These are phyloP conservation scores for Gaertneriomyces sp. DNA, from an alignment of 192 early-diverging fungal species.

Conservation along the genomic window DNA sequence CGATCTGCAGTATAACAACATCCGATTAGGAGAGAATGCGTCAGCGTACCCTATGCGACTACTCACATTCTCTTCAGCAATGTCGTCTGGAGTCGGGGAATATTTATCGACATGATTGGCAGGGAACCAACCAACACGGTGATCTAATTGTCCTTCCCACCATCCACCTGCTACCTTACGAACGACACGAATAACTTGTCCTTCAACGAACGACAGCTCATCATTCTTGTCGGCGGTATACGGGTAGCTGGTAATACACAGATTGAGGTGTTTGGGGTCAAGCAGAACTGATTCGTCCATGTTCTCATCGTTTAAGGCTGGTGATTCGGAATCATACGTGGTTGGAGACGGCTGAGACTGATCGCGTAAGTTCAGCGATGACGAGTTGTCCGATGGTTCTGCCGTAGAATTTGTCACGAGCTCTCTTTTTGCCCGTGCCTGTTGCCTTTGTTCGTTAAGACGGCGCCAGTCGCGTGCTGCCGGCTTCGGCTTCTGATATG, in stretches of 20 bases:
- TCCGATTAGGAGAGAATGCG: not conserved
- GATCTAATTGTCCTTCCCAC: constrained; percentile 35
- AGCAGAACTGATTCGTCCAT: constrained; percentile 21
- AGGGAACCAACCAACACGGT: constrained; percentile 38
- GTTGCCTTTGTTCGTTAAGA: too few relatives aligned
- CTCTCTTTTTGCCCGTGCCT: too few relatives aligned
- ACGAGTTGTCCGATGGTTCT: too few relatives aligned
- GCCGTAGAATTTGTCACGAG: too few relatives aligned
- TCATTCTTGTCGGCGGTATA: constrained; percentile 38
- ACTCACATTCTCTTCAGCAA: constrained; percentile 14
- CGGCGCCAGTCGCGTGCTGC: too few relatives aligned
- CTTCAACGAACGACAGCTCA: constrained; percentile 37
- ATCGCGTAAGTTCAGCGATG: too few relatives aligned
- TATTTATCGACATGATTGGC: constrained; percentile 33
- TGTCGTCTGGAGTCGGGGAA: constrained; percentile 4
- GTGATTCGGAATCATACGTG: not conserved
- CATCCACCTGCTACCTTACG: constrained; percentile 30
- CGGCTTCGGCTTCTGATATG: too few relatives aligned
- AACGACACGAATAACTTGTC: constrained; percentile 34
- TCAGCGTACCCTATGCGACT: not conserved
- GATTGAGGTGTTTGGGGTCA: constrained; percentile 18
- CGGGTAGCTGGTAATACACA: constrained; percentile 34
- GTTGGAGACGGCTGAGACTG: too few relatives aligned
- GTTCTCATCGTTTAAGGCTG: constrained; percentile 3
- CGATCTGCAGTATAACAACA: constrained; percentile 9